phyloP scores from a whole-genome alignment of 306 rosid genomes.

The Macrotyloma uniflorum region DNA sequence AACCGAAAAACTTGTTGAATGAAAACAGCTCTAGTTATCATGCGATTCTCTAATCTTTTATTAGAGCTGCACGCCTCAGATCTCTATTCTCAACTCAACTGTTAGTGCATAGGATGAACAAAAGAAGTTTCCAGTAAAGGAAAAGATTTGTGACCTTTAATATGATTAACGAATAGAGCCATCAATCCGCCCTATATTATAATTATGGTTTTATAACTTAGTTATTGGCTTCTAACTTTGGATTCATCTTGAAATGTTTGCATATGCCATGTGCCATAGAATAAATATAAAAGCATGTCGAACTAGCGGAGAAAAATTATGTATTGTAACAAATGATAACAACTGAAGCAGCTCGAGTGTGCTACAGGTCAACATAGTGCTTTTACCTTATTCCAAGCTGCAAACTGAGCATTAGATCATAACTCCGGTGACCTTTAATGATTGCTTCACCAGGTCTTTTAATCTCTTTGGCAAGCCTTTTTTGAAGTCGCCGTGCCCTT shows the following conservation, averaged over 20 bases:
- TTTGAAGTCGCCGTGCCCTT: slow-evolving; percentile 62
- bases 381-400: slow-evolving; percentile 95
- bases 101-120: slow-evolving; percentile 1
- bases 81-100: slow-evolving; percentile 1
- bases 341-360: neutral
- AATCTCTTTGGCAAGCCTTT: slow-evolving; percentile 67
- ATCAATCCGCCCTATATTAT: slow-evolving; percentile 7
- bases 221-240: neutral
- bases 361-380: slow-evolving; percentile 27
- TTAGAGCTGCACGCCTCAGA: neutral
- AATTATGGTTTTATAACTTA: slow-evolving; percentile 11
- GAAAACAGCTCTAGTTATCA: slow-evolving; percentile 17
- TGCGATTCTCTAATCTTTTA: slow-evolving; percentile 9
- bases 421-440: slow-evolving; percentile 92
- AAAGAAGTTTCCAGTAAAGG: slow-evolving; percentile 7
- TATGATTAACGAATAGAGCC: slow-evolving; percentile 14
- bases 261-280: slow-evolving; percentile 16
- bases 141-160: slow-evolving; percentile 17
- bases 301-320: neutral
- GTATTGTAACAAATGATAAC: slow-evolving; percentile 32
- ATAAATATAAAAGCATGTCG: neutral
- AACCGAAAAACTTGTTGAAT: neutral
- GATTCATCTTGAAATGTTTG: slow-evolving; percentile 4
- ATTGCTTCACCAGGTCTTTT: slow-evolving; percentile 89
- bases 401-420: slow-evolving; percentile 88